Evolutionary conservation across 768 basidiomycete genomes (phyloP).

Genomic region (Tubosaeta brunneosetosa): DNA sequence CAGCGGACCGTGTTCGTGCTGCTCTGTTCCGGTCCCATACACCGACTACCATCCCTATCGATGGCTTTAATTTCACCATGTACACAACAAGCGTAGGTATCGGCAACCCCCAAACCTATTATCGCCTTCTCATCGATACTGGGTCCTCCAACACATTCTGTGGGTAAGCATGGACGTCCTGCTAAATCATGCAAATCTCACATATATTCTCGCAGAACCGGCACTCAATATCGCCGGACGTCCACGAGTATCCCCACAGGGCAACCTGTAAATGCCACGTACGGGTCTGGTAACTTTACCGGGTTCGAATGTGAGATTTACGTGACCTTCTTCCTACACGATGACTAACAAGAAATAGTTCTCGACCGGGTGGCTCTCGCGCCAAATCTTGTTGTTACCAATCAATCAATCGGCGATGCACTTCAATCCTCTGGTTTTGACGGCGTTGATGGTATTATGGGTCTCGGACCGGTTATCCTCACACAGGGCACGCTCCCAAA

Average conservation of each 20-base stretch:
- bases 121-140: constrained; percentile 25
- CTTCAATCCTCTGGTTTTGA: constrained; percentile 6
- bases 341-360: constrained; percentile 1
- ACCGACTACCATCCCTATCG: constrained; percentile 5
- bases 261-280: constrained; percentile 1
- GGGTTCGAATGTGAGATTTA: constrained; percentile 32
- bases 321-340: neutral
- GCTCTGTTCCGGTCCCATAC: neutral
- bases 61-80: constrained; percentile 2
- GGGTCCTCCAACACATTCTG: constrained; percentile 28
- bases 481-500: constrained; percentile 4
- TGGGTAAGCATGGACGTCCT: neutral
- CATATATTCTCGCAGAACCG: constrained; percentile 7
- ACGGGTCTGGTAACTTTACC: constrained; percentile 12
- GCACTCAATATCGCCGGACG: constrained; percentile 11
- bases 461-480: constrained; percentile 18
- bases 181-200: neutral
- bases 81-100: constrained; percentile 23
- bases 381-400: constrained; percentile 15
- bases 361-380: constrained; percentile 21
- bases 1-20: constrained; percentile 12
- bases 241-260: constrained; percentile 19
- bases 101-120: constrained; percentile 20
- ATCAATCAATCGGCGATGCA: constrained; percentile 27
- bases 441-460: constrained; percentile 22